Evolutionary conservation across 2,329 filamentous ascomycete species (phyloP).

Genomic region (Cercospora zeina): DNA sequence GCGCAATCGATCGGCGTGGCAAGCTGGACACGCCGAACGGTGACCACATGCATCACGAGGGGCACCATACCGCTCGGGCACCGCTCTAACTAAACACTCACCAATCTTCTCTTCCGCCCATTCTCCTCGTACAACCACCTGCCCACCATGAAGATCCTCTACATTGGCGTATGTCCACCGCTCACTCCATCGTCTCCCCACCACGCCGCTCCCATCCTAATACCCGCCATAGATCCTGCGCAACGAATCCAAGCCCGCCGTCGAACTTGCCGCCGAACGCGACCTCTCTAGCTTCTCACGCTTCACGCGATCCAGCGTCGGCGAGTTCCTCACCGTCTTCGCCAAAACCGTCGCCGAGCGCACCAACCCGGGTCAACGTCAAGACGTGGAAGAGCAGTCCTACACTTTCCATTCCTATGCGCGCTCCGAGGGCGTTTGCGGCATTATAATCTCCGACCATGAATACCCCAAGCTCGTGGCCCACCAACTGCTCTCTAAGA

Average conservation of each 20-base stretch:
- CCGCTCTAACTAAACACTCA: conserved; percentile 5
- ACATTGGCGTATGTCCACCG: conserved; percentile 68
- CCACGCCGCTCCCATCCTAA: conserved; percentile 6
- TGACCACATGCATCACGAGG: conserved; percentile 19
- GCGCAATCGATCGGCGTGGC: background rate
- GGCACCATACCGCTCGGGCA: conserved; percentile 14
- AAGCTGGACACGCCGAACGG: conserved; percentile 3
- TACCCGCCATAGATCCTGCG: conserved; percentile 66
- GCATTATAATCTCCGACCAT: conserved; percentile 50
- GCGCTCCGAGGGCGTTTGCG: conserved; percentile 50
- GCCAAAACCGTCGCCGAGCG: conserved; percentile 84
- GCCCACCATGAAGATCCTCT: conserved; percentile 76
- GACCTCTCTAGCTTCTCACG: conserved; percentile 76
- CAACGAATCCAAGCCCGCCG: conserved; percentile 72
- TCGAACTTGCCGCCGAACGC: conserved; percentile 74
- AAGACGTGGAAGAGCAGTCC: conserved; percentile 81
- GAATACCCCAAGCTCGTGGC: conserved; percentile 69
- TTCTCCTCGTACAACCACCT: conserved; percentile 26
- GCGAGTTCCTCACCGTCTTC: conserved; percentile 80
- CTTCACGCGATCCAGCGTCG: conserved; percentile 67
- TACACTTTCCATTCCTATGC: conserved; percentile 60
- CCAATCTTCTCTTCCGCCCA: background rate
- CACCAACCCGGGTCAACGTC: conserved; percentile 71
- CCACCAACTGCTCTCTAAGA: conserved; percentile 81
- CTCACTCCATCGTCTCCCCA: conserved; percentile 23